These are phyloP conservation scores for Ceratobasidium papillatum DNA, from an alignment of 1,284 basidiomycete species.

Conservation along the genomic window DNA sequence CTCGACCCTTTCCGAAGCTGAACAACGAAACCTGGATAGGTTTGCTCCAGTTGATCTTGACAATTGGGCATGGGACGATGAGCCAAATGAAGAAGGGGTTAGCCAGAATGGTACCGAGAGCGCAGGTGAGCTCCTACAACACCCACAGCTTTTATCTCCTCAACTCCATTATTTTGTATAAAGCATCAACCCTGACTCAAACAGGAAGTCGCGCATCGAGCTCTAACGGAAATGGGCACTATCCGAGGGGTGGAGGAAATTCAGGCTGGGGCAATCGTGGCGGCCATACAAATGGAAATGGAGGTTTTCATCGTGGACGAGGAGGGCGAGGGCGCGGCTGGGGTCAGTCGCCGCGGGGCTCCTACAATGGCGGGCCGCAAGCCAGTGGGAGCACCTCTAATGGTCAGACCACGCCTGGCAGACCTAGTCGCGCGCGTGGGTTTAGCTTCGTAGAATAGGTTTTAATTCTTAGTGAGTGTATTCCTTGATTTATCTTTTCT, in stretches of 20 bases:
- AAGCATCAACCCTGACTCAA: neutral
- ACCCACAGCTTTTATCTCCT: neutral
- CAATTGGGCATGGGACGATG: constrained; percentile 16
- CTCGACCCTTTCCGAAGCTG: neutral
- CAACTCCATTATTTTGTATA: neutral
- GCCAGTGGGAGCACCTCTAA: neutral
- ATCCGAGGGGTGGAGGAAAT: neutral
- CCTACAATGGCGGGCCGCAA: constrained; percentile 3
- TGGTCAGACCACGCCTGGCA: neutral
- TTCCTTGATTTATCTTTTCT: neutral
- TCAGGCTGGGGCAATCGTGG: neutral
- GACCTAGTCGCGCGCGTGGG: neutral
- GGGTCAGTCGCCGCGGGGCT: constrained; percentile 1
- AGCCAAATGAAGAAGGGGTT: neutral
- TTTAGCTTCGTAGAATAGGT: neutral
- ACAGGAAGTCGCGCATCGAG: neutral
- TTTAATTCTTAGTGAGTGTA: neutral
- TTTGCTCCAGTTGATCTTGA: constrained; percentile 6
- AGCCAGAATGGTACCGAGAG: too few species aligned
- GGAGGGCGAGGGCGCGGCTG: constrained; percentile 6
- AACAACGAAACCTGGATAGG: neutral
- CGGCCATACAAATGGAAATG: constrained; percentile 3
- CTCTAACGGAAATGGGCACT: neutral
- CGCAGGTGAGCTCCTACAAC: neutral
- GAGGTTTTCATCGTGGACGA: neutral